phyloP scores from a whole-genome alignment of 2,329 filamentous ascomycete genomes.

The Ceratocystis colombiana region DNA sequence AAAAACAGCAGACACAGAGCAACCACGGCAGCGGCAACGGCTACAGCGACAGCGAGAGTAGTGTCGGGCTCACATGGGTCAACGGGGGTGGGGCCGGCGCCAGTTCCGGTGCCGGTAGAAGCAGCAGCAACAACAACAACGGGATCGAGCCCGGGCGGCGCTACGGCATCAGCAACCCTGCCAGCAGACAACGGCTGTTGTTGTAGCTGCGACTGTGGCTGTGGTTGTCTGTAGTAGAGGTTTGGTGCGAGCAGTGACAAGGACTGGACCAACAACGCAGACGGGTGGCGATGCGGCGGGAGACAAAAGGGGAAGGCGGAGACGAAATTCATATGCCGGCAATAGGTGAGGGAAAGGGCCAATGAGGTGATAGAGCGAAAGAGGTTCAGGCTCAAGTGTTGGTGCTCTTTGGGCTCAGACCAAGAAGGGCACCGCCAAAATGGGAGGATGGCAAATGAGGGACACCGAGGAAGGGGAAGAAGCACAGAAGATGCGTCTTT shows the following conservation, averaged over 20 bases:
- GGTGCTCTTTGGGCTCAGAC: background rate
- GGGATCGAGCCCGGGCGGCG: background rate
- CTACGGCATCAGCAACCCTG: background rate
- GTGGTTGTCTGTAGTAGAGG: background rate
- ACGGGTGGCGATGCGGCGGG: background rate
- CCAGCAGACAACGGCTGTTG: background rate
- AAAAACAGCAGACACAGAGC: background rate
- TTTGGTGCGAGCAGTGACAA: conserved; percentile 2
- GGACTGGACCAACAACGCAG: conserved; percentile 2
- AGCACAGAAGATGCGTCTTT: background rate
- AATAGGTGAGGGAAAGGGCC: background rate
- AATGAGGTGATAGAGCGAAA: background rate
- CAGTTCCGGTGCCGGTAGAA: background rate
- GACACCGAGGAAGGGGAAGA: background rate
- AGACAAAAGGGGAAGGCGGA: conserved; percentile 12
- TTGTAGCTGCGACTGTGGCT: background rate
- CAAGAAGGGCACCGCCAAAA: background rate
- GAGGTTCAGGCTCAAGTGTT: background rate
- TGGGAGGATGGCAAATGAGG: too few species aligned
- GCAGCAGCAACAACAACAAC: background rate
- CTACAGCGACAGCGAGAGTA: conserved; percentile 2
- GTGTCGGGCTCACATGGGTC: conserved; percentile 5
- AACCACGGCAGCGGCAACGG: conserved; percentile 5
- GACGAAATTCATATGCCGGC: conserved; percentile 12
- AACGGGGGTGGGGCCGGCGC: background rate